phyloP scores from a whole-genome alignment of 345 rosid genomes.

The Acer yangbiense region DNA sequence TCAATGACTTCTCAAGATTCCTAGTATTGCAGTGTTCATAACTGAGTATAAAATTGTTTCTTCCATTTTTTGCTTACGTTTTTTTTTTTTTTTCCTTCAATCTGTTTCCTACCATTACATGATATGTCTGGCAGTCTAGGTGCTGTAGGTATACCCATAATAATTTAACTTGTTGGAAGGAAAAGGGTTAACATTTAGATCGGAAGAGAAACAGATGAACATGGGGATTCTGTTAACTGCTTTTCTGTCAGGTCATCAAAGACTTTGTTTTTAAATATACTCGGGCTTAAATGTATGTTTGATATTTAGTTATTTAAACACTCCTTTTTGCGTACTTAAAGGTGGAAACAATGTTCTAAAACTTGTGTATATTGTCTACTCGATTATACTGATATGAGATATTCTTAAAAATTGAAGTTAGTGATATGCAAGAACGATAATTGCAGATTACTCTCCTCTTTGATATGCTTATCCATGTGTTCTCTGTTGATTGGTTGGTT shows the following conservation, averaged over 20 bases:
- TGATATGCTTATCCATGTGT: conserved; percentile 9
- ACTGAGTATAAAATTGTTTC: not conserved
- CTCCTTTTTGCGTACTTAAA: not conserved
- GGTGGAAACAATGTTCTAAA: not conserved
- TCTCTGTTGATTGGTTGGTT: conserved; percentile 1
- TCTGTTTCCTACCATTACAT: not conserved
- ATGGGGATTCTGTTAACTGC: not conserved
- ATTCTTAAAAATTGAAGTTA: not conserved
- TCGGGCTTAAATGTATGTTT: not conserved
- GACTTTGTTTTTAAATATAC: not conserved
- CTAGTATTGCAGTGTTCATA: not conserved
- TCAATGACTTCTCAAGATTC: not conserved
- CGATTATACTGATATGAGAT: not conserved
- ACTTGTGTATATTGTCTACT: not conserved
- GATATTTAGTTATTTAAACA: not conserved
- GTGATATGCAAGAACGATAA: not conserved
- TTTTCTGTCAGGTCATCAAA: not conserved
- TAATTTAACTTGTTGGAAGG: not conserved
- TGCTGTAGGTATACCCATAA: not conserved
- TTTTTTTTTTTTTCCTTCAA: not conserved
- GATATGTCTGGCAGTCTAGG: not conserved
- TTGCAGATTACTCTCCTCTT: not conserved
- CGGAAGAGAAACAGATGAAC: not conserved
- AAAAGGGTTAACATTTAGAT: not conserved
- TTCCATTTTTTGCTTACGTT: not conserved